Percentiles rank a stretch among this genome's conserved stretches.
phyloP scores from a whole-genome alignment of 2,329 filamentous ascomycete genomes.

The Aspergillus costaricaensis region DNA sequence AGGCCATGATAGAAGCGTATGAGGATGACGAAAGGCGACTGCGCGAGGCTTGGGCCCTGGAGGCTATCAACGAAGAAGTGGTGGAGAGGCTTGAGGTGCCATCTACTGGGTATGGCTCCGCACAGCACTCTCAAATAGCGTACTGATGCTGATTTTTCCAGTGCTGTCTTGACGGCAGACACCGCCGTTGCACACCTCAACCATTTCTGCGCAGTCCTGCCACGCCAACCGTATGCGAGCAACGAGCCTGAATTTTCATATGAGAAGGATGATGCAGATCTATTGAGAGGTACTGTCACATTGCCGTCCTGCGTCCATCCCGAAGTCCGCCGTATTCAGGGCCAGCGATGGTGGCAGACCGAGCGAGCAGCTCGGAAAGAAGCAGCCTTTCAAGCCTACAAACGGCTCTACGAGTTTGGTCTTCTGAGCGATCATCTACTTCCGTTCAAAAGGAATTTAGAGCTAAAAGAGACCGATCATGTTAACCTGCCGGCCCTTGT shows the following conservation, averaged over 20 bases:
- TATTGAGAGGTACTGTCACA: conserved; percentile 59
- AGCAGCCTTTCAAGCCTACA: conserved; percentile 79
- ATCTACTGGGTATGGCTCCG: conserved; percentile 27
- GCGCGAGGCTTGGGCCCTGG: conserved; percentile 49
- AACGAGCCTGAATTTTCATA: conserved; percentile 65
- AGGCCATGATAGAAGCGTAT: conserved; percentile 70
- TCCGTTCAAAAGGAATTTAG: conserved; percentile 52
- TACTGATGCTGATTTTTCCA: conserved; percentile 24
- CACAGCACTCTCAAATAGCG: not conserved
- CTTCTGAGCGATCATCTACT: conserved; percentile 78
- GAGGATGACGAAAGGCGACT: conserved; percentile 62
- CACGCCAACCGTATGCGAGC: conserved; percentile 61
- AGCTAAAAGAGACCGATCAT: conserved; percentile 20
- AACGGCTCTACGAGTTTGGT: conserved; percentile 66
- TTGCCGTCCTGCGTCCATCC: conserved; percentile 72
- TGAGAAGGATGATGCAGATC: conserved; percentile 20
- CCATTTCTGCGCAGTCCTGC: conserved; percentile 73
- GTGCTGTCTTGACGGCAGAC: conserved; percentile 70
- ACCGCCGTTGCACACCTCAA: conserved; percentile 75
- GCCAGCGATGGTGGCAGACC: conserved; percentile 63
- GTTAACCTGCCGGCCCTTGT: conserved; percentile 23
- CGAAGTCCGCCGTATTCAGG: conserved; percentile 57
- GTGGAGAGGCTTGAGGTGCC: conserved; percentile 44
- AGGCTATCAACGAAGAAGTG: conserved; percentile 49
- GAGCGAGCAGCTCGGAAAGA: conserved; percentile 76